These are phyloP conservation scores for Ichthyophthirius multifiliis DNA, from an alignment of 169 alveolate species.

Conservation along the genomic window DNA sequence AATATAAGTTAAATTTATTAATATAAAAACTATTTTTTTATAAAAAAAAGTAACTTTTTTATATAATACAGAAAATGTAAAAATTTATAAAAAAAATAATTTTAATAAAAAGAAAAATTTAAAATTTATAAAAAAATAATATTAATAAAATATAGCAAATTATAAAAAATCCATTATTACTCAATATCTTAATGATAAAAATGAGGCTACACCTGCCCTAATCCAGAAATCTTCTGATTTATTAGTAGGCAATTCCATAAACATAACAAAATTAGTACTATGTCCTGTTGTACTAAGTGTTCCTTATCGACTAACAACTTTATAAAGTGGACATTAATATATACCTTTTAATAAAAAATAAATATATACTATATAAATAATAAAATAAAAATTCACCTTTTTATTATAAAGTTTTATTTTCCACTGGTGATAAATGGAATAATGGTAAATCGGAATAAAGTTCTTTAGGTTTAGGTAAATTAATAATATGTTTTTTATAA, in stretches of 20 bases:
- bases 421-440: constrained; percentile 86
- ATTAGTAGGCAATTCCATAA: constrained; percentile 88
- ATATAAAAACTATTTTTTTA: too few species aligned
- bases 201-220: constrained; percentile 94
- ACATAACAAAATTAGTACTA: constrained; percentile 92
- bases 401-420: constrained; percentile 77
- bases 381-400: not conserved
- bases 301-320: constrained; percentile 88
- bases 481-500: constrained; percentile 61
- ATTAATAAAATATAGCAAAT: too few species aligned
- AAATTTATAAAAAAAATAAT: too few species aligned
- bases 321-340: constrained; percentile 86
- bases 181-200: constrained; percentile 90
- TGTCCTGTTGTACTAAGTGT: constrained; percentile 89
- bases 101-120: too few species aligned
- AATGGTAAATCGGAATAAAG: constrained; percentile 91
- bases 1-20: too few species aligned
- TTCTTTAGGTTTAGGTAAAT: constrained; percentile 83
- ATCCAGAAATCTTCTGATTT: constrained; percentile 89
- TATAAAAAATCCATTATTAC: too few species aligned
- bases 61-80: too few species aligned
- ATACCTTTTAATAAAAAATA: constrained; percentile 38
- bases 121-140: too few species aligned
- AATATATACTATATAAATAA: not conserved
- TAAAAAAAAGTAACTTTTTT: too few species aligned